These are phyloP conservation scores for Colletotrichum sojae DNA, from an alignment of 2,329 filamentous ascomycete species.

Conservation along the genomic window DNA sequence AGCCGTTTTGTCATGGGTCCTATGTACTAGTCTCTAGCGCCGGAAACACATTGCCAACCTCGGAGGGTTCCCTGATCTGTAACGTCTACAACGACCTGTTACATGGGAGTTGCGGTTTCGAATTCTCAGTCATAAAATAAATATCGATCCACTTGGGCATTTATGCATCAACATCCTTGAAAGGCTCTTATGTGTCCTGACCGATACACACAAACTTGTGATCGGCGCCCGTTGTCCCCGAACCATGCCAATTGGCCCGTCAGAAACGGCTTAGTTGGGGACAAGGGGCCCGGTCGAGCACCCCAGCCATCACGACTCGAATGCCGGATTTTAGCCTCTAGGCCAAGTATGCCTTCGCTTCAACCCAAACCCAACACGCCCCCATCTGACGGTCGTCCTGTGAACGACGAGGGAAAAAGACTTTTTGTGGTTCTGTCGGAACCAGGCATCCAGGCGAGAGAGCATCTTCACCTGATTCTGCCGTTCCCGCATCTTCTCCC, in stretches of 20 bases:
- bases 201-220: background rate
- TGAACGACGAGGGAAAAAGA: background rate
- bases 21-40: no score
- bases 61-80: background rate
- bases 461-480: background rate
- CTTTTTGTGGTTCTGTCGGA: background rate
- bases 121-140: background rate
- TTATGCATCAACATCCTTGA: slow-evolving; percentile 2
- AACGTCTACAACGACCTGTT: background rate
- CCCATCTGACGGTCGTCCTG: background rate
- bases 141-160: background rate
- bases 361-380: no score
- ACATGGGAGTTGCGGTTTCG: background rate
- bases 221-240: slow-evolving; percentile 5
- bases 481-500: background rate
- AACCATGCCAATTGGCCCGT: background rate
- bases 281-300: slow-evolving; percentile 10
- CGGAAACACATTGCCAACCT: background rate
- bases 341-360: background rate
- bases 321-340: background rate
- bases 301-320: slow-evolving; percentile 6
- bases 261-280: background rate
- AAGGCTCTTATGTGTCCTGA: background rate
- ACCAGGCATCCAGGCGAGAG: background rate
- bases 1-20: background rate